Conservation (phyloP, 2,329 filamentous ascomycete species). For the Exophiala viscosa region DNA sequence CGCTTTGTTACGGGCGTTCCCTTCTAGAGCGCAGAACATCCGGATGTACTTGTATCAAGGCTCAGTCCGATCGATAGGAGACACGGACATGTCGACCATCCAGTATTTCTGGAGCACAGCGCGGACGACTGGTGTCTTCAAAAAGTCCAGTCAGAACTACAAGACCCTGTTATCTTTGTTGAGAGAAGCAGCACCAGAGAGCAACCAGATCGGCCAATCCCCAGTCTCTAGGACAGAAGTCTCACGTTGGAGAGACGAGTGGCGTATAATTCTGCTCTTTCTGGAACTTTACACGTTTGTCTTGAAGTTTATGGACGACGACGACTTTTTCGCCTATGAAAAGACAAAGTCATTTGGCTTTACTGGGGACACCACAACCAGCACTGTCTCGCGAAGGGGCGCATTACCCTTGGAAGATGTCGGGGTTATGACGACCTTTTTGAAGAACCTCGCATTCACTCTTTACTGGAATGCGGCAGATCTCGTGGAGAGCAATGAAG, state of each 20-base stretch:
- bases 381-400: conserved; percentile 56
- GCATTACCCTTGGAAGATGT: conserved; percentile 70
- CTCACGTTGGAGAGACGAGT: conserved; percentile 62
- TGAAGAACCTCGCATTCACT: conserved; percentile 87
- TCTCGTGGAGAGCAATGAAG: conserved; percentile 44
- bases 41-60: conserved; percentile 90
- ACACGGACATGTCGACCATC: conserved; percentile 58
- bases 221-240: conserved; percentile 30
- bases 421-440: conserved; percentile 69
- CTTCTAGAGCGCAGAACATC: conserved; percentile 76
- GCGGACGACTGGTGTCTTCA: conserved; percentile 55
- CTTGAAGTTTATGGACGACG: conserved; percentile 88
- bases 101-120: conserved; percentile 80
- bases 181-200: conserved; percentile 38
- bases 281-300: conserved; percentile 93
- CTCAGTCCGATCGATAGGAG: conserved; percentile 41
- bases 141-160: conserved; percentile 54
- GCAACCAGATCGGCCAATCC: conserved; percentile 37
- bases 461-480: conserved; percentile 80
- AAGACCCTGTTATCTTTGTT: conserved; percentile 57
- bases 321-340: conserved; percentile 71
- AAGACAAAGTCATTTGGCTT: conserved; percentile 29
- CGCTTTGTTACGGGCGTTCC: conserved; percentile 80
- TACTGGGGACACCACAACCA: conserved; percentile 46
- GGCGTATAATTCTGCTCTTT: conserved; percentile 85